phyloP scores from a whole-genome alignment of 31 red algal genomes.

The Porphyra umbilicalis region DNA sequence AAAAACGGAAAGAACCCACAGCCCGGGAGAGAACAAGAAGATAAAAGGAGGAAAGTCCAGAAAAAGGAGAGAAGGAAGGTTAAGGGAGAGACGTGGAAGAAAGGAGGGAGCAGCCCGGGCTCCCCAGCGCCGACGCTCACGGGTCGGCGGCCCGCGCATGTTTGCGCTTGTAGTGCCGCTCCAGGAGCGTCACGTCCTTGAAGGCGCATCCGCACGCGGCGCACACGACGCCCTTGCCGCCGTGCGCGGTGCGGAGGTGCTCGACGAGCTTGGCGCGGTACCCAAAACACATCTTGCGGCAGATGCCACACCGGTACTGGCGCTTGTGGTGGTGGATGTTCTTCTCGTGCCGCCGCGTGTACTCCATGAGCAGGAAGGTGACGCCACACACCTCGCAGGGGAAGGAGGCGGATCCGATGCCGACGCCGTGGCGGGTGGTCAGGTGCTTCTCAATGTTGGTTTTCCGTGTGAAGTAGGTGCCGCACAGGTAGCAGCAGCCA shows the following conservation, averaged over 20 bases:
- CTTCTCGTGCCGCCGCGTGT: background rate
- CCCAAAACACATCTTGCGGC: background rate
- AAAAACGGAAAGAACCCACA: no score
- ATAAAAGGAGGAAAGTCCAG: no score
- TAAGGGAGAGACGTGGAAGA: no score
- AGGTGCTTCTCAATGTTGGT: background rate
- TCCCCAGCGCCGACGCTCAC: background rate
- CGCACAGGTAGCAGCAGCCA: background rate
- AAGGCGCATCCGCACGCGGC: background rate
- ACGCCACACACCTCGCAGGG: background rate
- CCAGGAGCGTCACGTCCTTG: background rate
- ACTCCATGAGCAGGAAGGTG: background rate
- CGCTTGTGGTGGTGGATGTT: slow-evolving; percentile 1
- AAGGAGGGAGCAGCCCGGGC: background rate
- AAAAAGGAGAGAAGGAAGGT: no score
- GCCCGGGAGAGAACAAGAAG: no score
- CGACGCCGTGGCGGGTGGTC: background rate
- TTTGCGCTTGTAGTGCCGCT: background rate
- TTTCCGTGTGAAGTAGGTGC: background rate
- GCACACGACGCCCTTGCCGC: background rate
- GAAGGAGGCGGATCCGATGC: background rate
- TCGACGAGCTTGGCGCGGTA: background rate
- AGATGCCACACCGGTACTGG: background rate
- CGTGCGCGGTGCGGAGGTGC: background rate
- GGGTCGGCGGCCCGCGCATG: background rate